Evolutionary conservation across 768 basidiomycete species (phyloP).

Genomic region (Phallus indusiatus): DNA sequence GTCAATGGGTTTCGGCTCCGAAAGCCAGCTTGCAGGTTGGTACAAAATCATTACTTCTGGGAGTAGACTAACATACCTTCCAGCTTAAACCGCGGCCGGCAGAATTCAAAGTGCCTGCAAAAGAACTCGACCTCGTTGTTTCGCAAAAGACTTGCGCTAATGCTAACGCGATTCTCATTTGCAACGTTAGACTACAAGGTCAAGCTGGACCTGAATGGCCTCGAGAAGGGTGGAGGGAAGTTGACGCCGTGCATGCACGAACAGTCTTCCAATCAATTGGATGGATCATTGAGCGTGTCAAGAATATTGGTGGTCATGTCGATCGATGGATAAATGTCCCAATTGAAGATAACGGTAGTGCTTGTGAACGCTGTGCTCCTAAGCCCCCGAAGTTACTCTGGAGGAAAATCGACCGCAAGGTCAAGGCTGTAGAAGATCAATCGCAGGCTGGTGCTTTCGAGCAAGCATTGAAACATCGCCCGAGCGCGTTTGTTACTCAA

Average conservation of each 20-base stretch:
- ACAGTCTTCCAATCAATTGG: constrained; percentile 70
- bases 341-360: constrained; percentile 32
- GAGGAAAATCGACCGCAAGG: constrained; percentile 51
- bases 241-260: constrained; percentile 83
- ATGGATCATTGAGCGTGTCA: constrained; percentile 81
- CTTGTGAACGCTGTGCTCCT: constrained; percentile 80
- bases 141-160: constrained; percentile 56
- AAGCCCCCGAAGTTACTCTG: constrained; percentile 66
- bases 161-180: constrained; percentile 73
- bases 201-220: constrained; percentile 79
- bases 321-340: constrained; percentile 56
- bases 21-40: constrained; percentile 41
- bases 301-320: constrained; percentile 59
- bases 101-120: constrained; percentile 53
- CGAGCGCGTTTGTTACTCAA: constrained; percentile 80
- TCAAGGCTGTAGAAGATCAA: constrained; percentile 72
- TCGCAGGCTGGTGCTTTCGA: constrained; percentile 86
- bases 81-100: constrained; percentile 53
- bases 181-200: constrained; percentile 58
- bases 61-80: not conserved
- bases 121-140: constrained; percentile 39
- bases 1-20: constrained; percentile 48
- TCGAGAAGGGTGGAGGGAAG: constrained; percentile 58
- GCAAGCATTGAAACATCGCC: constrained; percentile 76
- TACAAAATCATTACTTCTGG: constrained; percentile 22